A percentile compares a stretch with the other conserved stretches of the same genome.
Conservation (phyloP, 176 grass and related monocot species). For the Oryza coarctata region DNA sequence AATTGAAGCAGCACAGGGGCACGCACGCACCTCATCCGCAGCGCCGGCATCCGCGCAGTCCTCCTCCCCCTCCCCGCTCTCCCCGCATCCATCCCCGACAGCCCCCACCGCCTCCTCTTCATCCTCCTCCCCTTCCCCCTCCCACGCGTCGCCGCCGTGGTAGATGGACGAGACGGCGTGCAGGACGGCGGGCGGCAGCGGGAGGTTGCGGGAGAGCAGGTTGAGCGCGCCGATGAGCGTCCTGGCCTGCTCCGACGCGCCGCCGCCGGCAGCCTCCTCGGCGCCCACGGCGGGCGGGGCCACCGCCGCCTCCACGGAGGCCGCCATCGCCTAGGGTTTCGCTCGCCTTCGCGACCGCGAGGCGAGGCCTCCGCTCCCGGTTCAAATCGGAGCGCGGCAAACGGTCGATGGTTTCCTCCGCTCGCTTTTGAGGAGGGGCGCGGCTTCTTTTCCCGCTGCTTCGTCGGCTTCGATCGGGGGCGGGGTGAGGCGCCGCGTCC, state of each 20-base stretch:
- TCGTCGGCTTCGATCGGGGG: constrained; percentile 45
- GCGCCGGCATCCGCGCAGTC: background rate
- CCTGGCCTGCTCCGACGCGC: constrained; percentile 67
- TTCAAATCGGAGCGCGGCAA: constrained; percentile 53
- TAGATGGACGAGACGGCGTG: constrained; percentile 84
- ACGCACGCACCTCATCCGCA: constrained; percentile 8
- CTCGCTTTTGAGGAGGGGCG: constrained; percentile 13
- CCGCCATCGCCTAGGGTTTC: constrained; percentile 50
- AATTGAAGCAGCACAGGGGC: background rate
- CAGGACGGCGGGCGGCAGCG: constrained; percentile 74
- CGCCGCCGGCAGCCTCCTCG: constrained; percentile 33
- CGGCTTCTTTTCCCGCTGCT: constrained; percentile 29
- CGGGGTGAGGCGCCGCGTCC: background rate
- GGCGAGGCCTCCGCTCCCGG: background rate
- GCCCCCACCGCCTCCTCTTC: background rate
- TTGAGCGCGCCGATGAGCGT: constrained; percentile 91
- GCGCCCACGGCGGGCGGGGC: background rate
- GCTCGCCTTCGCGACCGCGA: background rate
- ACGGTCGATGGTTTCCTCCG: constrained; percentile 25
- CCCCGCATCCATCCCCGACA: background rate
- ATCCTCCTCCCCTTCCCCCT: background rate
- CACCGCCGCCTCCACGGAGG: constrained; percentile 27
- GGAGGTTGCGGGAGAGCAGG: constrained; percentile 93
- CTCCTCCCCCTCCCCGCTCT: constrained; percentile 6
- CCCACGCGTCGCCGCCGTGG: constrained; percentile 23